Conservation (phyloP, 2,329 filamentous ascomycete species). For the Epichloe gansuensis region DNA sequence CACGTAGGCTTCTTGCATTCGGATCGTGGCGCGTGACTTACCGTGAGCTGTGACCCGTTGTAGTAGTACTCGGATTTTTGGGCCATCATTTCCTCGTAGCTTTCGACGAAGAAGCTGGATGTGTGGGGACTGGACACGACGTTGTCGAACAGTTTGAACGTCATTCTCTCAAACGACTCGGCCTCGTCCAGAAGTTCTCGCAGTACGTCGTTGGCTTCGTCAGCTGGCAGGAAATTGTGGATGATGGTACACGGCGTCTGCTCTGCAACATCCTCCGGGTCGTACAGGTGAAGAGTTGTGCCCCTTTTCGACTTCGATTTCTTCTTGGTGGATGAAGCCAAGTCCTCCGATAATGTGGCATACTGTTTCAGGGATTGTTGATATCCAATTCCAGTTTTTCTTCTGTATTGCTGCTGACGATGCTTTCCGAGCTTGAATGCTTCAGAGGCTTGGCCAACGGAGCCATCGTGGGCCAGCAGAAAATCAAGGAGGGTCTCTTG, state of each 20-base stretch:
- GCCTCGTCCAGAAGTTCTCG: slow-evolving; percentile 65
- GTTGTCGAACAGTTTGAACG: slow-evolving; percentile 80
- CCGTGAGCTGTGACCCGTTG: slow-evolving; percentile 62
- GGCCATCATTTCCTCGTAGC: slow-evolving; percentile 50
- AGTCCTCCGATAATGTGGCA: slow-evolving; percentile 13
- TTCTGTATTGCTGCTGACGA: slow-evolving; percentile 18
- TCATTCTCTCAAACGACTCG: slow-evolving; percentile 54
- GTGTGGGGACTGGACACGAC: slow-evolving; percentile 80
- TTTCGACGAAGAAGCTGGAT: slow-evolving; percentile 71
- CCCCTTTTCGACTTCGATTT: slow-evolving; percentile 60
- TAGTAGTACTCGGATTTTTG: slow-evolving; percentile 78
- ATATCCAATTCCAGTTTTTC: slow-evolving; percentile 31
- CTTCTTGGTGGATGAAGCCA: slow-evolving; percentile 25
- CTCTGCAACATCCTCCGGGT: slow-evolving; percentile 65
- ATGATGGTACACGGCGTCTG: slow-evolving; percentile 87
- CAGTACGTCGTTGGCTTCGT: slow-evolving; percentile 63
- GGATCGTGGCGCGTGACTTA: slow-evolving; percentile 16
- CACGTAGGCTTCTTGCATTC: neutral
- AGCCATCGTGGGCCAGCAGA: slow-evolving; percentile 66
- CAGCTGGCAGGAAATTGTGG: slow-evolving; percentile 70
- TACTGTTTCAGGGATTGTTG: slow-evolving; percentile 54
- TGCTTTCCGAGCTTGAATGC: slow-evolving; percentile 31
- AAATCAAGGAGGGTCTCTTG: slow-evolving; percentile 65
- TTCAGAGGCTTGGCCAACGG: slow-evolving; percentile 51
- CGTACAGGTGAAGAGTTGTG: slow-evolving; percentile 71